Conservation (phyloP, 1,284 basidiomycete species). For the Xerocomus cyaneibrunnescens region DNA sequence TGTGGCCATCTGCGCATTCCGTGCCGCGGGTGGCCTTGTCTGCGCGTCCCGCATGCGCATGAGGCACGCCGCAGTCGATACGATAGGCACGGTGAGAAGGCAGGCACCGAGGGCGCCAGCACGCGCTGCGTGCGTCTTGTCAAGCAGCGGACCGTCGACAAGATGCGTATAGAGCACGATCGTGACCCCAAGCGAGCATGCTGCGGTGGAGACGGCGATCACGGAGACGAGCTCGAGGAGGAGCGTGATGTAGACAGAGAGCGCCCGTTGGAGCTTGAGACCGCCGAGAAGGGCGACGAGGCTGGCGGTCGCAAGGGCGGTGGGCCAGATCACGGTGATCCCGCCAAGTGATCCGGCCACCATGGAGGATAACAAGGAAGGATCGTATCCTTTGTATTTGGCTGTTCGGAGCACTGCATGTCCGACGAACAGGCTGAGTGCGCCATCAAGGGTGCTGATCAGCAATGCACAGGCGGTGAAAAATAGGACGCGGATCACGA, state of each 20-base stretch:
- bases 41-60: constrained; percentile 3
- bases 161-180: background rate
- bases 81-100: constrained; percentile 9
- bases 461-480: constrained; percentile 10
- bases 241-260: constrained; percentile 6
- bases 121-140: constrained; percentile 17
- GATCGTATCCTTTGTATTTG: constrained; percentile 9
- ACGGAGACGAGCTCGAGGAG: constrained; percentile 11
- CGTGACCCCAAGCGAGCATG: constrained; percentile 8
- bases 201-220: constrained; percentile 15
- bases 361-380: constrained; percentile 12
- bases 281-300: constrained; percentile 9
- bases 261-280: background rate
- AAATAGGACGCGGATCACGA: constrained; percentile 9
- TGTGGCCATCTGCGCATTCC: background rate
- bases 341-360: constrained; percentile 19
- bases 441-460: constrained; percentile 6
- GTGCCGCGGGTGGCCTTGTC: constrained; percentile 4
- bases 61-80: constrained; percentile 8
- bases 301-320: background rate
- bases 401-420: constrained; percentile 14
- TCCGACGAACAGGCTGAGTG: constrained; percentile 10
- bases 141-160: background rate
- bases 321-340: constrained; percentile 9
- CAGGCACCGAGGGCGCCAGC: constrained; percentile 18